Conservation (phyloP, 208 protist genomes). For the Crithidia thermophila region DNA sequence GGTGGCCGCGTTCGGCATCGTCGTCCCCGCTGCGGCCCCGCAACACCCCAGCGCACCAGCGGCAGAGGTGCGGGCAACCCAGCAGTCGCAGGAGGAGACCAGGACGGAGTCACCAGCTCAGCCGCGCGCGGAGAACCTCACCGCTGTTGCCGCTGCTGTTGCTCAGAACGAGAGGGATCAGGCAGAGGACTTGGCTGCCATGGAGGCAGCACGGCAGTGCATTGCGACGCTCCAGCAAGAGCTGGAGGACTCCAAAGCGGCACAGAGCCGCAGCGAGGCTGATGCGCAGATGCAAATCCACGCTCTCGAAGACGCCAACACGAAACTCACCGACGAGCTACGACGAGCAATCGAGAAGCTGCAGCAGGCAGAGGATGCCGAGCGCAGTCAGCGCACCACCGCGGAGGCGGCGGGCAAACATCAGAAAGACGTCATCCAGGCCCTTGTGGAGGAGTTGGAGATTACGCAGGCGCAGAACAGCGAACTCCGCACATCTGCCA, state of each 20-base stretch:
- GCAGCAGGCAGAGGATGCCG: neutral
- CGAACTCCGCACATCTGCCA: conserved; percentile 4
- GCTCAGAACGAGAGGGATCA: neutral
- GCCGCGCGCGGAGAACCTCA: neutral
- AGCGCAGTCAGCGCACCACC: neutral
- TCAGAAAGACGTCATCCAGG: conserved; percentile 15
- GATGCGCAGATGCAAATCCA: neutral
- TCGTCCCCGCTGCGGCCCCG: too few relatives aligned
- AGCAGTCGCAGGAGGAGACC: neutral
- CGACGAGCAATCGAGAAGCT: neutral
- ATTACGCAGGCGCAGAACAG: conserved; percentile 20
- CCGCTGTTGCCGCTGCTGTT: neutral
- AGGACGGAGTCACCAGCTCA: neutral
- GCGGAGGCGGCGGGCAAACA: neutral
- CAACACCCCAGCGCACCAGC: conserved; percentile 1
- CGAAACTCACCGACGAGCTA: neutral
- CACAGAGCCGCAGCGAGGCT: neutral
- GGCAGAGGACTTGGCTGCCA: neutral
- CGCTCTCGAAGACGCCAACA: conserved; percentile 1
- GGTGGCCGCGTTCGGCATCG: conserved; percentile 8
- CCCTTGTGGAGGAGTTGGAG: conserved; percentile 32
- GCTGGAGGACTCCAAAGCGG: conserved; percentile 7
- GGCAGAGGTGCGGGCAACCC: conserved; percentile 10
- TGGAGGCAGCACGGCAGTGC: conserved; percentile 10
- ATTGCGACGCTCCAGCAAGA: conserved; percentile 18